Percentiles rank a stretch among this genome's conserved stretches.
phyloP scores from a whole-genome alignment of 371 early-diverging fungal species.

The Parasitella parasitica region DNA sequence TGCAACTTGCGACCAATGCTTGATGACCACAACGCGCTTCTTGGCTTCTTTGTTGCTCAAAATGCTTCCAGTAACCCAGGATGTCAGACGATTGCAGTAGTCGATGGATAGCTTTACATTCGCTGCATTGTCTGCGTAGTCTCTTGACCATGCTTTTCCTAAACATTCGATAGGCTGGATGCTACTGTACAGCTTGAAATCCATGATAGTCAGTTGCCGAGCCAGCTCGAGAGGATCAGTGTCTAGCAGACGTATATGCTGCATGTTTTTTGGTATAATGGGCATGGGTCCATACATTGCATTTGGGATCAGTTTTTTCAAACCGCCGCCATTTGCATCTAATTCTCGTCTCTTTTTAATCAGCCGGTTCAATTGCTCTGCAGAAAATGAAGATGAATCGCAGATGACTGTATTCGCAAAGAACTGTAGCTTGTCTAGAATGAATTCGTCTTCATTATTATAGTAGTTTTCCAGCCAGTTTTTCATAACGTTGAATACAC shows the following conservation, averaged over 20 bases:
- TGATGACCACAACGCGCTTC: constrained; percentile 74
- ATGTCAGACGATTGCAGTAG: constrained; percentile 65
- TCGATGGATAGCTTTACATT: constrained; percentile 79
- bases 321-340: constrained; percentile 46
- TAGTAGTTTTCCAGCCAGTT: constrained; percentile 89
- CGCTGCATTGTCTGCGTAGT: constrained; percentile 60
- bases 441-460: constrained; percentile 67
- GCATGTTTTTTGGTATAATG: constrained; percentile 68
- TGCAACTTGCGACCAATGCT: constrained; percentile 84
- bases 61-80: constrained; percentile 83
- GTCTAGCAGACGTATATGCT: constrained; percentile 71
- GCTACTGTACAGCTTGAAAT: constrained; percentile 74
- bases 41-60: constrained; percentile 75
- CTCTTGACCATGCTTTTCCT: constrained; percentile 85
- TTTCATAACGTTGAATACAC: constrained; percentile 86
- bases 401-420: constrained; percentile 79
- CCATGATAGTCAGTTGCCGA: constrained; percentile 89
- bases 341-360: constrained; percentile 68
- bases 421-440: constrained; percentile 70
- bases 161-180: constrained; percentile 87
- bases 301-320: constrained; percentile 66
- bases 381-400: constrained; percentile 68
- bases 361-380: constrained; percentile 68
- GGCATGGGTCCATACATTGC: constrained; percentile 42
- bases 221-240: constrained; percentile 92